Conservation (phyloP, 352 stramenopile species). For the Globisporangium echinulatum region DNA sequence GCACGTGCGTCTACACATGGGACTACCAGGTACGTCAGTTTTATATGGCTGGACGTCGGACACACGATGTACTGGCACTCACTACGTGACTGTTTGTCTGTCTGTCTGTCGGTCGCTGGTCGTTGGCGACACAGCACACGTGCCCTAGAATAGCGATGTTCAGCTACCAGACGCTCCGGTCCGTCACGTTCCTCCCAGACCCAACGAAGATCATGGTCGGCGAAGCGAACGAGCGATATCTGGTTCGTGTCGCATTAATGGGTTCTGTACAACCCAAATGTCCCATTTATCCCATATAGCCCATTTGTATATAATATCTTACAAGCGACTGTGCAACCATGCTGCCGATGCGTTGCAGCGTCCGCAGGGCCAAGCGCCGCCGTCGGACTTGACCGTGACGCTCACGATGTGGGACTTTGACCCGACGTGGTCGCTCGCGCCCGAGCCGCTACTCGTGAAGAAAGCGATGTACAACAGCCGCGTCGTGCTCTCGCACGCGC, state of each 20-base stretch:
- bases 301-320: too few relatives aligned
- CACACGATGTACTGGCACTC: too few relatives aligned
- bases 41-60: too few relatives aligned
- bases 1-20: slow-evolving; percentile 94
- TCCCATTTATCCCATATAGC: background rate
- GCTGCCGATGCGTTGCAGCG: slow-evolving; percentile 25
- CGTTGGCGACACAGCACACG: slow-evolving; percentile 37
- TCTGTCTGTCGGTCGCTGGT: background rate
- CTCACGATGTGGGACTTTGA: slow-evolving; percentile 95
- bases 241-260: slow-evolving; percentile 28
- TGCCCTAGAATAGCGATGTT: slow-evolving; percentile 85
- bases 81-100: too few relatives aligned
- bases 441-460: slow-evolving; percentile 63
- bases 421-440: slow-evolving; percentile 65
- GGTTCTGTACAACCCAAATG: background rate
- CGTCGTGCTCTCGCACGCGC: slow-evolving; percentile 84
- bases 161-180: slow-evolving; percentile 88
- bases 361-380: slow-evolving; percentile 61
- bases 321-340: too few relatives aligned
- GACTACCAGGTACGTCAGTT: slow-evolving; percentile 78
- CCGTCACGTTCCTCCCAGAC: slow-evolving; percentile 91
- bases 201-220: slow-evolving; percentile 91
- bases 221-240: slow-evolving; percentile 89
- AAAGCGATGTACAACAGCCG: slow-evolving; percentile 85
- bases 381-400: slow-evolving; percentile 90